These are phyloP conservation scores for Eucalyptus victrix DNA, from an alignment of 345 rosid genomes.

Conservation along the genomic window DNA sequence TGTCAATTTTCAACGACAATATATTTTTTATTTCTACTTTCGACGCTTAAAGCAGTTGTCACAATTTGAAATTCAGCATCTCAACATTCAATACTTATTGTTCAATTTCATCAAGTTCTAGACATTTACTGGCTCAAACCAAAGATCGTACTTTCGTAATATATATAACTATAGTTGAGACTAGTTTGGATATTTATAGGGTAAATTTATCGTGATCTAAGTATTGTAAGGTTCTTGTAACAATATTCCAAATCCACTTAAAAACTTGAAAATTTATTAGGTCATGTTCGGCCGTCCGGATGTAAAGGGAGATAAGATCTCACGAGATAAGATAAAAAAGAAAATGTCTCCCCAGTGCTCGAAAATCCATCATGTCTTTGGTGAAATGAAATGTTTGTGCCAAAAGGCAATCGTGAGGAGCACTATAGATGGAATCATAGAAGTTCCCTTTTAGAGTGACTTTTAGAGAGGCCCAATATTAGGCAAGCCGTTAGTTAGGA, in stretches of 20 bases:
- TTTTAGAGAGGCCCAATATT: not conserved
- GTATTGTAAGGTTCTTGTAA: too few relatives aligned
- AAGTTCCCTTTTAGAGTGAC: not conserved
- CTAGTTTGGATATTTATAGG: too few relatives aligned
- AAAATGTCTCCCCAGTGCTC: too few relatives aligned
- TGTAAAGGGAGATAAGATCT: too few relatives aligned
- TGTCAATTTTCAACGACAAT: not conserved
- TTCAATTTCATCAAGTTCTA: not conserved
- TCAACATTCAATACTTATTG: not conserved
- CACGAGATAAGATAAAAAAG: too few relatives aligned
- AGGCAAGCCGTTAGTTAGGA: too few relatives aligned
- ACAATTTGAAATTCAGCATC: not conserved
- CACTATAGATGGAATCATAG: not conserved
- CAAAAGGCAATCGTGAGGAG: not conserved
- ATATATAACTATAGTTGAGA: not conserved
- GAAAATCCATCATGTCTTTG: too few relatives aligned
- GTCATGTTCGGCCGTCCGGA: accelerated
- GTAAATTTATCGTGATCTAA: too few relatives aligned
- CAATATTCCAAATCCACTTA: too few relatives aligned
- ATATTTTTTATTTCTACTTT: not conserved
- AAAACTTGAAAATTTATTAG: too few relatives aligned
- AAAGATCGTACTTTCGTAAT: not conserved
- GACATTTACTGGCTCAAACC: not conserved
- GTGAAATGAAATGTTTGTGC: not conserved
- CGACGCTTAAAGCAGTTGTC: accelerated